Percentiles rank a stretch among this genome's conserved stretches.
phyloP scores from a whole-genome alignment of 192 early-diverging fungal genomes.

The Chytriomyces confervae region DNA sequence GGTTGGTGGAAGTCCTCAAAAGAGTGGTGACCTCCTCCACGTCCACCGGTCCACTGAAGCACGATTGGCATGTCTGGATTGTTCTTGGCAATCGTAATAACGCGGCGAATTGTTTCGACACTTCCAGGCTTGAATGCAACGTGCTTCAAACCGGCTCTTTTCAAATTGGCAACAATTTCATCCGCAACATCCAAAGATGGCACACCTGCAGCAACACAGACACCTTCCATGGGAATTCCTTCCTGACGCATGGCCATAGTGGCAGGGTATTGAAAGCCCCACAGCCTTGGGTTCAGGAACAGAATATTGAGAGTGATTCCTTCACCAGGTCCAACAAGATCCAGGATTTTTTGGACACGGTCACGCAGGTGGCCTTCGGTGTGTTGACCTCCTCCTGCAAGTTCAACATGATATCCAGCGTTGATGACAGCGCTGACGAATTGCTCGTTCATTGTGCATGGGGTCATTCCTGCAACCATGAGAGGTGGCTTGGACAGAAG shows the following conservation, averaged over 20 bases:
- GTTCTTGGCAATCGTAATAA: constrained; percentile 81
- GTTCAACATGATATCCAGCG: constrained; percentile 88
- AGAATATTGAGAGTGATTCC: constrained; percentile 92
- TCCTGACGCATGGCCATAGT: constrained; percentile 79
- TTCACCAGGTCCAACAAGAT: constrained; percentile 72
- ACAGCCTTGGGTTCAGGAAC: constrained; percentile 88
- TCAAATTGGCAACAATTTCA: constrained; percentile 76
- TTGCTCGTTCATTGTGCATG: constrained; percentile 76
- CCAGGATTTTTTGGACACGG: constrained; percentile 78
- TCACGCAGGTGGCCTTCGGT: constrained; percentile 69
- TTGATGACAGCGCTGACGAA: constrained; percentile 88
- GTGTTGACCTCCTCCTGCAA: constrained; percentile 91
- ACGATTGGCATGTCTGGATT: constrained; percentile 85
- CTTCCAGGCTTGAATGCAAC: constrained; percentile 87
- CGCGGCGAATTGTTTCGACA: constrained; percentile 78
- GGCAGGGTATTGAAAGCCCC: constrained; percentile 90
- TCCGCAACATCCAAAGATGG: constrained; percentile 83
- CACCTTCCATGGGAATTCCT: constrained; percentile 86
- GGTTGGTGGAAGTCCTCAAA: constrained; percentile 95
- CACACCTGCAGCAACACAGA: constrained; percentile 92
- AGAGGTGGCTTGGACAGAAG: constrained; percentile 87
- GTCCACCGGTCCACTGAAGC: constrained; percentile 96
- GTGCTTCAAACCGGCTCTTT: constrained; percentile 77
- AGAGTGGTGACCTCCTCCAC: constrained; percentile 95
- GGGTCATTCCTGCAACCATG: constrained; percentile 97